Conservation (phyloP, 768 basidiomycete species). For the Lyophyllum decastes region DNA sequence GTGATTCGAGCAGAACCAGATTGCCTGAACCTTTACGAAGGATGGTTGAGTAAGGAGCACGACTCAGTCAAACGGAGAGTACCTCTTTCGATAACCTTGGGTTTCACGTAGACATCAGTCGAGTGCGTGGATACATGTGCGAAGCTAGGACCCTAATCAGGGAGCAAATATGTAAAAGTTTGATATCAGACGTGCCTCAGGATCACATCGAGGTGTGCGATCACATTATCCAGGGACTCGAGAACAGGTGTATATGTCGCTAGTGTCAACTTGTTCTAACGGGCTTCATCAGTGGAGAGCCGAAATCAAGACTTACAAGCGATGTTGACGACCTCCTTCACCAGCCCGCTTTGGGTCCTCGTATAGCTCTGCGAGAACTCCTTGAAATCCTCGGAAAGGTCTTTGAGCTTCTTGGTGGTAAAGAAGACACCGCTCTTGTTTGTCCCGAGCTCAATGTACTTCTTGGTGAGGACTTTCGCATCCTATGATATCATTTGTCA, state of each 20-base stretch:
- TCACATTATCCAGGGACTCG: conserved; percentile 76
- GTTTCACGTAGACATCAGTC: conserved; percentile 87
- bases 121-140: conserved; percentile 90
- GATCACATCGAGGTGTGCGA: conserved; percentile 92
- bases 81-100: conserved; percentile 79
- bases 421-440: conserved; percentile 89
- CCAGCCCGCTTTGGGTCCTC: conserved; percentile 75
- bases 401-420: conserved; percentile 75
- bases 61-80: conserved; percentile 4
- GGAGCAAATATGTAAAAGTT: not conserved
- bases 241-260: conserved; percentile 91
- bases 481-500: conserved; percentile 55
- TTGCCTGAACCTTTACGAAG: conserved; percentile 66
- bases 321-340: conserved; percentile 91
- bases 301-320: conserved; percentile 60
- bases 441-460: conserved; percentile 83
- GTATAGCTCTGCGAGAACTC: conserved; percentile 71
- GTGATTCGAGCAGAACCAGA: conserved; percentile 78
- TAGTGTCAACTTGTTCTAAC: conserved; percentile 28
- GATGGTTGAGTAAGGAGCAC: not conserved
- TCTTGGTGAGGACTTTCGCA: conserved; percentile 66
- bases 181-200: conserved; percentile 58
- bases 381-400: conserved; percentile 68
- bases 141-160: not conserved
- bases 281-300: not conserved